Evolutionary conservation across 1,284 basidiomycete species (phyloP), one percentile per base, ranked within the genome.

Genomic region (Boletus nobilissimus): DNA sequence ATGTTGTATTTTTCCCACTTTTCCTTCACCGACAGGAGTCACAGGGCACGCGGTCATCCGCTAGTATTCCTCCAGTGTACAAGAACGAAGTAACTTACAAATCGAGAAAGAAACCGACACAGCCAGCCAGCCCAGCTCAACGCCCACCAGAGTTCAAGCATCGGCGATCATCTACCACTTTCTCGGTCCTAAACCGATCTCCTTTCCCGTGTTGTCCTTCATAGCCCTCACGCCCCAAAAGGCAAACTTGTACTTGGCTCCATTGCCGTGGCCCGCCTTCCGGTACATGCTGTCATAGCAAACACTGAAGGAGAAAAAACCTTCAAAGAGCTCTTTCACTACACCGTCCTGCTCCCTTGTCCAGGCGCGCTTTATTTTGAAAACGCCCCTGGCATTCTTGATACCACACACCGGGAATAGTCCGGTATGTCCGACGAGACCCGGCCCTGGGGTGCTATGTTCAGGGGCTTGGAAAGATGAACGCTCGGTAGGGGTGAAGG

Each of bases 161-260:
- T 32, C 18, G 18, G 34, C 10, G 36, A 29, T 34, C 6, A 19
- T n/a, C 40, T 67, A 67, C 65, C 32, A 67, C 40, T 76, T 78
- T 39, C 78, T 79, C 4, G 79, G 77, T 22, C 83, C 85, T 24
- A 86, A 68, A 34, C 85, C 85, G 11, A 85, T 85, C 76, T 86
- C 86, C 70, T 80, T 84, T 3, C 85, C 86, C 29, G 77, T 78
- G 29, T 85, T 86, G 60, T 84, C 84, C 73, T 76, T 88, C 81
- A 83, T 83, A 29, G 84, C 88, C 51, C 87, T 80, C 34, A 88
- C 85, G 19, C 83, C 87, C 88, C 87, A 88, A 72, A 88, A 88
- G 2, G 84, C 81, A 67, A 85, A 83, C 60, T 81, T 83, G 70
- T 82, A 75, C 48, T 73, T 83, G 32, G 82, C 80, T 26, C 86